Evolutionary conservation across 2,329 filamentous ascomycete genomes (phyloP), one percentile per base, ranked within the genome.

Genomic region (Chrysoporthe puriensis): DNA sequence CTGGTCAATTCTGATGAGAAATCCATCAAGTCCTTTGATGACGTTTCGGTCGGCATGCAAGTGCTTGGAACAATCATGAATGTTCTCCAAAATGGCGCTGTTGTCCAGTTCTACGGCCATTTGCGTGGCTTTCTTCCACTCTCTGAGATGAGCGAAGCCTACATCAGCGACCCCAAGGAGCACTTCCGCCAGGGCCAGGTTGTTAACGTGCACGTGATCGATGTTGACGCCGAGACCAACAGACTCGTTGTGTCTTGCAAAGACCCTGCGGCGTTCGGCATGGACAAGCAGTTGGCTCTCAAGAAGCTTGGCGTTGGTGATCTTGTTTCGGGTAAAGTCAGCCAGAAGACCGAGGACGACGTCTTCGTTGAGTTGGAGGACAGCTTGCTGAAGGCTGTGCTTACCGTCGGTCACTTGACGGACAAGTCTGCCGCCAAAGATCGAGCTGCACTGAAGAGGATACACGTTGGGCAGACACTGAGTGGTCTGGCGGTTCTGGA

Each of bases 101-200:
- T 95, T 21, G 91, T 99, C 64, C 93, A 97, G 76, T 99, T 98
- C 79, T 99, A 96, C 74, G 93, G 93, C 21, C 81, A 84, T 9
- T 84, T 99, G 26, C 88, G 89, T 71, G 96, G 91, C 9, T 99
- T 96, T 81, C 84, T 99, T 65, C 96, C 96, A 2, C 90, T 97
- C 0, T 92, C 92, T 1, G 95, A 99, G 79, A 99, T 99, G 96
- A 98, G 96, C 77, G 96, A 99, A 77, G 94, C 94, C 13, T 97
- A 91, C 76, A 97, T 99, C 74, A 88, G 91, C 72, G 92, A 97
- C 74, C 94, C 96, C 4, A 88, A 87, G 58, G 90, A 96, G 74
- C 94, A 98, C 79, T 99, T 99, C 82, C 89, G 91, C 46, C 81
- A 89, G 56, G 96, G 96, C 0, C 96, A 99, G 77, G 95, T 97